Evolutionary conservation across 768 basidiomycete genomes (phyloP).

Genomic region (Pleurotus giganteus): DNA sequence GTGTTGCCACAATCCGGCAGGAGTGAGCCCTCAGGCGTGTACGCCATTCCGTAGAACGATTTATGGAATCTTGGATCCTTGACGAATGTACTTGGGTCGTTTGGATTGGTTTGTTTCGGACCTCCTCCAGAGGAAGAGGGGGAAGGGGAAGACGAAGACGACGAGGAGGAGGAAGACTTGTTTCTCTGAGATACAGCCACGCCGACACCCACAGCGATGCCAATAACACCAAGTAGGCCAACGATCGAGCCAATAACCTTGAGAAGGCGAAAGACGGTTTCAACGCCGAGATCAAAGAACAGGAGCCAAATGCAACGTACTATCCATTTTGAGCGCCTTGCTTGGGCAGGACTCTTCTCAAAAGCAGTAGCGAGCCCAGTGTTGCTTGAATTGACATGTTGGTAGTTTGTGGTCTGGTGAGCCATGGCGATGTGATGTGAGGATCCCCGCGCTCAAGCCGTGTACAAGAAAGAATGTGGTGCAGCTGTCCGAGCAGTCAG

Average conservation of each 20-base stretch:
- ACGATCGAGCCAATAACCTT: constrained; percentile 55
- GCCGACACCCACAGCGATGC: constrained; percentile 61
- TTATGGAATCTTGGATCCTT: constrained; percentile 69
- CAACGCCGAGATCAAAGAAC: background rate
- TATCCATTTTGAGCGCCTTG: constrained; percentile 51
- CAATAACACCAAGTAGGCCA: constrained; percentile 48
- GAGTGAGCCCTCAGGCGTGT: constrained; percentile 77
- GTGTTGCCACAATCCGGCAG: constrained; percentile 66
- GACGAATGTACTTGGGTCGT: constrained; percentile 76
- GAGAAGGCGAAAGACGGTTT: constrained; percentile 3
- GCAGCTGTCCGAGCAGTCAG: background rate
- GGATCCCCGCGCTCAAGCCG: background rate
- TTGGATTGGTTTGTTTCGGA: constrained; percentile 33
- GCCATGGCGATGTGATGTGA: background rate
- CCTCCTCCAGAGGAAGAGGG: constrained; percentile 15
- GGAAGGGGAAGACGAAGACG: constrained; percentile 10
- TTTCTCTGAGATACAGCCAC: constrained; percentile 60
- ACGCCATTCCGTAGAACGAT: constrained; percentile 84
- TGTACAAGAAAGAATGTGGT: background rate
- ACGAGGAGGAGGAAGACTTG: constrained; percentile 23
- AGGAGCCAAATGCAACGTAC: constrained; percentile 35
- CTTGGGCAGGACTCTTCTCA: constrained; percentile 27
- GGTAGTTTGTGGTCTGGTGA: background rate
- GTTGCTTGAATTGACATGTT: constrained; percentile 9
- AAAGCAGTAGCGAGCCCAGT: constrained; percentile 22